Conservation (phyloP, 1,284 basidiomycete species). For the Lentinula novae-zelandiae region DNA sequence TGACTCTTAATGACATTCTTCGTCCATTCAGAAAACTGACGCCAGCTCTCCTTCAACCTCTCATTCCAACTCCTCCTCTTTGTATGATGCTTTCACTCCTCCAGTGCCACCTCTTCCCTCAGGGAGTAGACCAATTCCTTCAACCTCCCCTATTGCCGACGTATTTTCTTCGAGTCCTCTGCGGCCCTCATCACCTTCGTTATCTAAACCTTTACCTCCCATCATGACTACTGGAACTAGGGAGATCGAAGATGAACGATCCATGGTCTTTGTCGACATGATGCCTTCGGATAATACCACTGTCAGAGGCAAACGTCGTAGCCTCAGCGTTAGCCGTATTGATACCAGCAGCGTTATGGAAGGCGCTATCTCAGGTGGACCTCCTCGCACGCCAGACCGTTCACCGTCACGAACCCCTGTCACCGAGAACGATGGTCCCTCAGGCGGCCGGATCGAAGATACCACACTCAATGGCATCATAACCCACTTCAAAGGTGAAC, state of each 20-base stretch:
- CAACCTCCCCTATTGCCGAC: constrained; percentile 47
- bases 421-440: constrained; percentile 18
- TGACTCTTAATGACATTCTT: constrained; percentile 4
- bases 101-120: constrained; percentile 69
- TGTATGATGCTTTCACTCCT: constrained; percentile 49
- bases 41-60: constrained; percentile 18
- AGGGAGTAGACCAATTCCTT: constrained; percentile 33
- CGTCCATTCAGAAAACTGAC: constrained; percentile 39
- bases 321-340: constrained; percentile 70
- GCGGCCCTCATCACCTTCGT: constrained; percentile 32
- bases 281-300: constrained; percentile 22
- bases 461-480: constrained; percentile 57
- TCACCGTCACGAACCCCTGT: constrained; percentile 24
- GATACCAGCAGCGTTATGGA: constrained; percentile 50
- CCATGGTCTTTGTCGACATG: constrained; percentile 53
- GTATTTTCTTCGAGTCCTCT: constrained; percentile 39
- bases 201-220: constrained; percentile 62
- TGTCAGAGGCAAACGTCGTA: constrained; percentile 51
- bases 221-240: constrained; percentile 32
- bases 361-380: constrained; percentile 27
- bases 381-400: constrained; percentile 27
- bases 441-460: constrained; percentile 34
- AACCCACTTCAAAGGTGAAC: constrained; percentile 65
- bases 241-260: constrained; percentile 41
- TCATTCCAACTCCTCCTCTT: constrained; percentile 29